Percentiles rank a stretch among this genome's conserved stretches.
Conservation (phyloP, 116 monocot genomes). For the Trichopus zeylanicus region DNA sequence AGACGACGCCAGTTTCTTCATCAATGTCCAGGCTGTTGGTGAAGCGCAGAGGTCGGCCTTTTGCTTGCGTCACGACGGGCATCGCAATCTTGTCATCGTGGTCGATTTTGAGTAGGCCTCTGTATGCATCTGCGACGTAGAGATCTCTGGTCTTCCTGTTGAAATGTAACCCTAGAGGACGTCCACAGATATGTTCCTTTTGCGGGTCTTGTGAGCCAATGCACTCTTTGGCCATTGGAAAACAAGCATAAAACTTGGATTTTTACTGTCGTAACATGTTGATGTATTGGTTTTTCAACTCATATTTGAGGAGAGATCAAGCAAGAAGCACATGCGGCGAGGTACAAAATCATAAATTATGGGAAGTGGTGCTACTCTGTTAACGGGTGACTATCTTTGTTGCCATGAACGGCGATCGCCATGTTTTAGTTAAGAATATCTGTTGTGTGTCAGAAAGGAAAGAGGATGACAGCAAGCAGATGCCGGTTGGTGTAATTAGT, state of each 20-base stretch:
- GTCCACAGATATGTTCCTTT: conserved; percentile 28
- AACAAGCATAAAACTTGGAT: neutral
- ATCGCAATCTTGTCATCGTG: conserved; percentile 14
- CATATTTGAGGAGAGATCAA: too few relatives aligned
- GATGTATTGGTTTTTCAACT: too few relatives aligned
- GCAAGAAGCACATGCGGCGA: too few relatives aligned
- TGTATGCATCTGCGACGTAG: conserved; percentile 43
- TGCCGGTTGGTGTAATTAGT: too few relatives aligned
- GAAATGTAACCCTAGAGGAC: conserved; percentile 36
- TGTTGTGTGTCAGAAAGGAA: too few relatives aligned
- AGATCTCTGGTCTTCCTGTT: conserved; percentile 24
- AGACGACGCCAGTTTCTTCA: conserved; percentile 23
- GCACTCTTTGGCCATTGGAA: neutral
- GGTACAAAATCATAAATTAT: too few relatives aligned
- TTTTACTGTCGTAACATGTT: too few relatives aligned
- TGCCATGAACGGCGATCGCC: too few relatives aligned
- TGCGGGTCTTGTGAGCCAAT: neutral
- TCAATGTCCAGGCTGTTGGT: conserved; percentile 38
- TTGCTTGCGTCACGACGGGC: conserved; percentile 16
- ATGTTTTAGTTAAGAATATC: too few relatives aligned
- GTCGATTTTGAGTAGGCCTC: conserved; percentile 17
- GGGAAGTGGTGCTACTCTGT: too few relatives aligned
- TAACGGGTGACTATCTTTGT: too few relatives aligned
- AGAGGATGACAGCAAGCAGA: too few relatives aligned
- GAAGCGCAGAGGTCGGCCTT: conserved; percentile 28